phyloP scores from a whole-genome alignment of 2,329 filamentous ascomycete genomes.

The Ophiostoma himal-ulmi region DNA sequence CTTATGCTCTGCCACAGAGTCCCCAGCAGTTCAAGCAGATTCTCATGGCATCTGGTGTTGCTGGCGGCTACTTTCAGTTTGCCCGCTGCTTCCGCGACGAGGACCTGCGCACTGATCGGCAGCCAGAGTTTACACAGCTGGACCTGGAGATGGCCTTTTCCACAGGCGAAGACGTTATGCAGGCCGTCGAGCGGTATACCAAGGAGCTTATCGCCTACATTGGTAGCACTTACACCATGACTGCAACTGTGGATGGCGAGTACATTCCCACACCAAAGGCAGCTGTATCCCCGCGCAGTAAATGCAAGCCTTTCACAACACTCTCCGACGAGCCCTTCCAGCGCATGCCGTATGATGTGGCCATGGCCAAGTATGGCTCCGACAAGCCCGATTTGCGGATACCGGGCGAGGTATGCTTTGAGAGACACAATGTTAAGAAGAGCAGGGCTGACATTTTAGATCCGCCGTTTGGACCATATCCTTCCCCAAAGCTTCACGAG shows the following conservation, averaged over 20 bases:
- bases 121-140: constrained; percentile 92
- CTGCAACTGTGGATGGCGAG: constrained; percentile 29
- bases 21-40: constrained; percentile 99
- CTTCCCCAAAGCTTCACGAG: constrained; percentile 58
- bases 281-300: background rate
- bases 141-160: constrained; percentile 93
- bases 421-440: background rate
- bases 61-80: constrained; percentile 76
- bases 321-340: constrained; percentile 41
- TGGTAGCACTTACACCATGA: constrained; percentile 37
- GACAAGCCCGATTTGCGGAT: constrained; percentile 91
- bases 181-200: constrained; percentile 46
- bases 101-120: constrained; percentile 82
- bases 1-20: constrained; percentile 90
- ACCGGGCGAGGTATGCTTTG: constrained; percentile 46
- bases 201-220: constrained; percentile 48
- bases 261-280: constrained; percentile 17
- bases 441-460: constrained; percentile 40
- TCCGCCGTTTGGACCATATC: constrained; percentile 58
- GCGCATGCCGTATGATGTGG: constrained; percentile 64
- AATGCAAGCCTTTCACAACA: constrained; percentile 8
- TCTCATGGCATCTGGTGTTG: constrained; percentile 82
- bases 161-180: constrained; percentile 64
- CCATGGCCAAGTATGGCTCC: constrained; percentile 74
- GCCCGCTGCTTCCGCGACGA: constrained; percentile 94